phyloP scores from a whole-genome alignment of 139 green algal genomes.

The Zygnema circumcarinatum region DNA sequence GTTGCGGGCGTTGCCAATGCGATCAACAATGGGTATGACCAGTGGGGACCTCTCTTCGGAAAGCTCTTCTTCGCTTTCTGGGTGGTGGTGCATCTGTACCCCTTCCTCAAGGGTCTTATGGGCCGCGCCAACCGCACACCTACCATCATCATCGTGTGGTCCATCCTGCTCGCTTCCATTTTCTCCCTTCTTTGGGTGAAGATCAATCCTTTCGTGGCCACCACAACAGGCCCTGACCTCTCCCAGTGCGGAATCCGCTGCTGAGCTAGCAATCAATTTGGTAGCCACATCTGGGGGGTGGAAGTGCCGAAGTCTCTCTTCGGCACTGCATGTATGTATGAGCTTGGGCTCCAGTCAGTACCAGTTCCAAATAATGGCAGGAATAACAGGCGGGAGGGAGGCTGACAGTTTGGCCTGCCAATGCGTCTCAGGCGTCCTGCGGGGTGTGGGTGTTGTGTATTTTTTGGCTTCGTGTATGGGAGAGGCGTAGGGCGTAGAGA shows the following conservation, averaged over 20 bases:
- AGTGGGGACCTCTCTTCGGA: constrained; percentile 52
- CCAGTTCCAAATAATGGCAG: too few relatives aligned
- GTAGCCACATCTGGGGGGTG: too few relatives aligned
- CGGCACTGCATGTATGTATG: too few relatives aligned
- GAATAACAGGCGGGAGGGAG: too few relatives aligned
- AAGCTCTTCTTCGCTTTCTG: constrained; percentile 58
- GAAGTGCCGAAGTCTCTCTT: too few relatives aligned
- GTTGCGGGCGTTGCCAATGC: constrained; percentile 40
- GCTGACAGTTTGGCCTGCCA: too few relatives aligned
- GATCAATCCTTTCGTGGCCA: constrained; percentile 34
- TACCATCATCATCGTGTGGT: constrained; percentile 54
- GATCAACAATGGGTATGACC: constrained; percentile 39
- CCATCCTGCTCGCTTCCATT: constrained; percentile 41
- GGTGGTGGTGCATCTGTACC: constrained; percentile 59
- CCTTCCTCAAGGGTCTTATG: constrained; percentile 56
- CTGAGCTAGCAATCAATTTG: too few relatives aligned
- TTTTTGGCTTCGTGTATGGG: too few relatives aligned
- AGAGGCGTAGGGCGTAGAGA: too few relatives aligned
- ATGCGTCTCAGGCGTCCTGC: too few relatives aligned
- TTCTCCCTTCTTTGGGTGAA: constrained; percentile 56
- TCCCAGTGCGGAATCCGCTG: constrained; percentile 38
- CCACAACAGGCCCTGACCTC: neutral
- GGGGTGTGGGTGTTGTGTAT: too few relatives aligned
- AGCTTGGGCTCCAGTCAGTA: too few relatives aligned
- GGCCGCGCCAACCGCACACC: constrained; percentile 35